Evolutionary conservation across 2,329 filamentous ascomycete genomes (phyloP), one percentile per base, ranked within the genome.

Genomic region (Ophiocordyceps camponoti-leonardi): DNA sequence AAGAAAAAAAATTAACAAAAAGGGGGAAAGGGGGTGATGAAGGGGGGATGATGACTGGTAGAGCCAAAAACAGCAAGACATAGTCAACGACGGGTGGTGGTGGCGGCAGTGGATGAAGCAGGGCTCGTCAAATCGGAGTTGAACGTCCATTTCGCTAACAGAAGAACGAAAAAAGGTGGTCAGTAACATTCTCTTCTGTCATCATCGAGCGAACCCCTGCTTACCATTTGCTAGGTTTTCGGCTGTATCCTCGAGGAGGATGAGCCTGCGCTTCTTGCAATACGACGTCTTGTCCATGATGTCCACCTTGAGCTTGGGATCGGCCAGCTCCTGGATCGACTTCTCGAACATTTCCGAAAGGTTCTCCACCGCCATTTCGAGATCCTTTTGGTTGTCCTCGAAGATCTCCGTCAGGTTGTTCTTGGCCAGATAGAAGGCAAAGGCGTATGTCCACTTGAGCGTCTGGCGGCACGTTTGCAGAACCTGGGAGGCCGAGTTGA

Each of bases 291-390:
- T 96, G 63, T 98, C 90, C 79, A 98, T 85, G 58, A 98, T 98
- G 52, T 95, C 90, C 7, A 94, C 86, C 67, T 95, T 96, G 48
- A 95, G 71, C 63, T 94, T 94, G n/a, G 86, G 61, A 42, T 82
- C 77, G 4, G 86, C 77, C 18, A 98, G 69, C 55, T 95, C 87
- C 39, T 79, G 68, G n/a, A 90, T 86, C 0, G 88, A 86, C 68
- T 94, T 95, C 72, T 98, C 92, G 53, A 98, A 98, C 86, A 98
- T 94, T 63, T 94, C 88, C n/a, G 86, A 94, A 51, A 98, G 67
- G 47, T 85, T 88, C 67, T 98, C 92, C 1, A 96, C 92, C 0
- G 92, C 90, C 79, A 98, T 83, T 63, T 98, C 92, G 22, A 98
- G 67, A 59, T 98, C 92, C 63, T 94, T 94, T 58, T 98, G 92